A percentile compares a stretch with the other conserved stretches of the same genome.
These are phyloP conservation scores for Conticribra weissflogii DNA, from an alignment of 108 stramenopile species.

Conservation along the genomic window DNA sequence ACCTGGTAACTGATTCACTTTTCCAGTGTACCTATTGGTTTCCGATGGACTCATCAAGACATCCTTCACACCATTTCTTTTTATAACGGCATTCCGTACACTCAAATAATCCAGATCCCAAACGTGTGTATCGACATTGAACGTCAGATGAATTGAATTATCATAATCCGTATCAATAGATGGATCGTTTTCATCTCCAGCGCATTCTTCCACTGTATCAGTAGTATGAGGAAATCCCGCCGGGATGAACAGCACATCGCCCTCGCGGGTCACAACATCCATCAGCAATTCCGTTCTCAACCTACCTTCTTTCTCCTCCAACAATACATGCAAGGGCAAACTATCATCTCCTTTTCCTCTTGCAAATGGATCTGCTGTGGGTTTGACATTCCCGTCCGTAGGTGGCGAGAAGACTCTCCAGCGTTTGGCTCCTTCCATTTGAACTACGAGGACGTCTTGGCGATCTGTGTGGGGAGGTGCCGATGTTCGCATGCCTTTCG, in stretches of 20 bases:
- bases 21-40: slow-evolving; percentile 66
- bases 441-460: slow-evolving; percentile 92
- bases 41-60: slow-evolving; percentile 25
- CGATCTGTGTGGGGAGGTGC: slow-evolving; percentile 96
- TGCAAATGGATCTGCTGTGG: slow-evolving; percentile 85
- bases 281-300: slow-evolving; percentile 51
- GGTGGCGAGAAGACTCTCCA: slow-evolving; percentile 80
- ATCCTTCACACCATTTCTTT: slow-evolving; percentile 59
- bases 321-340: slow-evolving; percentile 69
- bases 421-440: slow-evolving; percentile 85
- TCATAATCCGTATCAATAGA: slow-evolving; percentile 60
- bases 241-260: slow-evolving; percentile 90
- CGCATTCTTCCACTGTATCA: slow-evolving; percentile 58
- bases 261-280: slow-evolving; percentile 66
- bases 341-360: slow-evolving; percentile 88
- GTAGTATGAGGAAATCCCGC: slow-evolving; percentile 95
- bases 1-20: slow-evolving; percentile 65
- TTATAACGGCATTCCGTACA: slow-evolving; percentile 64
- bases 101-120: slow-evolving; percentile 90
- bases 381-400: slow-evolving; percentile 60
- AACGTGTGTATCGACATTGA: slow-evolving; percentile 91
- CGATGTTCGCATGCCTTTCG: slow-evolving; percentile 71
- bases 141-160: slow-evolving; percentile 85
- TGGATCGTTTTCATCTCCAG: slow-evolving; percentile 45
- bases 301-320: slow-evolving; percentile 49